These are phyloP conservation scores for Suhomyces coccinellae DNA, from an alignment of 1,139 yeast genomes.

Conservation along the genomic window DNA sequence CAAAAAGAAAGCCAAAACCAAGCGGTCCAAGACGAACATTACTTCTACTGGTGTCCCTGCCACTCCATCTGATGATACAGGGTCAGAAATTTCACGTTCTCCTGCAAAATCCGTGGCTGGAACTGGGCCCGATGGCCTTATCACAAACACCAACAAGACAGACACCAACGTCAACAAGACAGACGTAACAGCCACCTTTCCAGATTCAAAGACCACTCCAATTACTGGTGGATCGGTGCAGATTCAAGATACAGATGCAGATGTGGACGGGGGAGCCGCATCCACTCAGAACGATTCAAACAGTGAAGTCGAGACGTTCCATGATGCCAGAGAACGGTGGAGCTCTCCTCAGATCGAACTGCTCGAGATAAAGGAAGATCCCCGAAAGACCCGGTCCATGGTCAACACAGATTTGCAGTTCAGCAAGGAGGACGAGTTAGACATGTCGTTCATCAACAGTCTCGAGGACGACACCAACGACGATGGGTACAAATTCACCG, in stretches of 20 bases:
- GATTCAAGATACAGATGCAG: no score
- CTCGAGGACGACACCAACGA: conserved; percentile 5
- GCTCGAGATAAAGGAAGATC: neutral
- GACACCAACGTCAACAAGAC: no score
- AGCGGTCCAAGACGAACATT: conserved; percentile 14
- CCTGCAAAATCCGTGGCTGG: no score
- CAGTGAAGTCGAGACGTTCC: neutral
- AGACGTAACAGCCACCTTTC: no score
- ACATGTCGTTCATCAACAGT: conserved; percentile 7
- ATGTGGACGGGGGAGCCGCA: no score
- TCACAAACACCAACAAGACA: neutral
- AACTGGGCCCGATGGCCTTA: neutral
- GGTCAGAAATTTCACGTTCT: neutral
- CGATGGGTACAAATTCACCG: conserved; percentile 24
- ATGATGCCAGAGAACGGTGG: neutral
- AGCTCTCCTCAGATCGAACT: neutral
- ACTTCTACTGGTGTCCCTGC: neutral
- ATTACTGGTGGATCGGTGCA: no score
- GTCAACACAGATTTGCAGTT: conserved; percentile 4
- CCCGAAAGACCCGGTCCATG: neutral
- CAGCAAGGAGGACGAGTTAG: conserved; percentile 7
- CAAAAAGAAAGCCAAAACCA: conserved; percentile 23
- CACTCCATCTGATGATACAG: neutral
- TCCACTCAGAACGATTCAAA: neutral
- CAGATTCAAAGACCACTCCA: no score